Base-by-base conservation (phyloP, 116 monocot genomes). In the Zostera marina region DNA sequence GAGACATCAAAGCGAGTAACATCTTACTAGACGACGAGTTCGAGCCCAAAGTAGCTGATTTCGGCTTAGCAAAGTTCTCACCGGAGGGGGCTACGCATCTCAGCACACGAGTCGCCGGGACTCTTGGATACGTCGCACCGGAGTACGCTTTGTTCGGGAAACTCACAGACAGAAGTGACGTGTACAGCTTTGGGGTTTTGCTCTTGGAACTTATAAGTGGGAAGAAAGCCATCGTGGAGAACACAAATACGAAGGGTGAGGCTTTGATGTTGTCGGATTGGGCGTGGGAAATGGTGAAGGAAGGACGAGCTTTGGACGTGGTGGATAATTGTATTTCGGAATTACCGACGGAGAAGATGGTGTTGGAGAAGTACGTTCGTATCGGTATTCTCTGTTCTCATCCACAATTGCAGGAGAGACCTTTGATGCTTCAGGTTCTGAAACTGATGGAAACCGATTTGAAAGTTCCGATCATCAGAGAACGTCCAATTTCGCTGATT, bases 61-160 rank as follows among this genome's bases (percentile, higher is more conserved):
- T 96, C 57, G 96, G 96, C 0, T 59, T 96, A 9, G 96, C 96
- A 0, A 82, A 73, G 62, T 85, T 82, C 61, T 77, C 83, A 1
- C 89, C 89, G 0, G 89, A 85, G 52, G 89, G 96, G 0, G 72
- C 75, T 64, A 68, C 89, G 3, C 96, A 89, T 71, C 51, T 96
- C 42, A 96, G 85, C 72, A 96, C 96, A 0, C 68, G 80, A 62
- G 96, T 89, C 3, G 85, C 85, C 0, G 89, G 96, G 0, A 96
- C 96, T n/a, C 48, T 85, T 4, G 96, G 96, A 1, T 96, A 96
- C 65, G 80, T 89, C 9, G 82, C 96, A 7, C 96, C 96, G 0
- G 96, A 96, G 66, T 96, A 96, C 48, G 96, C 96, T 10, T 39
- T 96, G 21, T 85, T 82, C 9, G 96, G 96, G 39, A 89, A 96